A percentile compares a stretch with the other conserved stretches of the same genome.
These are phyloP conservation scores for Jimgerdemannia lactiflua DNA, from an alignment of 192 early-diverging fungal genomes.

Conservation along the genomic window DNA sequence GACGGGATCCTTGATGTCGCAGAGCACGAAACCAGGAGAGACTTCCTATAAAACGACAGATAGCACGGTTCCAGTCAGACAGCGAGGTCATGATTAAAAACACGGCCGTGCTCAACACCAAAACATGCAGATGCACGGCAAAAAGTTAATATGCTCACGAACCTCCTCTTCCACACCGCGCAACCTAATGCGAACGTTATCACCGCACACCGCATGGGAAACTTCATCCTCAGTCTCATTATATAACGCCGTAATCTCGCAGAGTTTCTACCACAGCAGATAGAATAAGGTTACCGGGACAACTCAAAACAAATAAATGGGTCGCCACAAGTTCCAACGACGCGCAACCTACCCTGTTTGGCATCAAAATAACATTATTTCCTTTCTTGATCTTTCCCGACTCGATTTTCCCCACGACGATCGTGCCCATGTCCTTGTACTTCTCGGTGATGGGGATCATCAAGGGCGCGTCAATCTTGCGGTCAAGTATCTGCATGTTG, in stretches of 20 bases:
- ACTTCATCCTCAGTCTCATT: slow-evolving; percentile 83
- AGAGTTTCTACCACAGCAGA: slow-evolving; percentile 22
- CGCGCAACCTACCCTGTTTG: slow-evolving; percentile 66
- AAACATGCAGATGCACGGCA: no score
- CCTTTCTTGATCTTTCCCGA: slow-evolving; percentile 90
- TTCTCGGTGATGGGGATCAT: slow-evolving; percentile 96
- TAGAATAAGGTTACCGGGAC: no score
- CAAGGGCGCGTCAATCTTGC: slow-evolving; percentile 86
- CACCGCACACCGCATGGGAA: slow-evolving; percentile 73
- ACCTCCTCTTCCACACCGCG: slow-evolving; percentile 90
- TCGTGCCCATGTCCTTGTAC: slow-evolving; percentile 97
- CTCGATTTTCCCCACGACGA: slow-evolving; percentile 96
- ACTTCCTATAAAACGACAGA: slow-evolving; percentile 51
- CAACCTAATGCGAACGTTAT: slow-evolving; percentile 91
- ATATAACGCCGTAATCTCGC: slow-evolving; percentile 83
- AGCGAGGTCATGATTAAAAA: no score
- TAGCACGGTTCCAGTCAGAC: no score
- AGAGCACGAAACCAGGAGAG: slow-evolving; percentile 85
- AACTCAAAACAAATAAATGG: no score
- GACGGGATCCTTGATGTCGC: slow-evolving; percentile 73
- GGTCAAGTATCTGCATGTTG: slow-evolving; percentile 73
- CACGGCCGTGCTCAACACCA: no score
- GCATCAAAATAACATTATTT: slow-evolving; percentile 87
- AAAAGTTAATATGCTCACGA: not conserved
- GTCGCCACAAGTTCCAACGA: not conserved